These are phyloP conservation scores for Macrolepiota fuliginosa DNA, from an alignment of 768 basidiomycete species.

Conservation along the genomic window DNA sequence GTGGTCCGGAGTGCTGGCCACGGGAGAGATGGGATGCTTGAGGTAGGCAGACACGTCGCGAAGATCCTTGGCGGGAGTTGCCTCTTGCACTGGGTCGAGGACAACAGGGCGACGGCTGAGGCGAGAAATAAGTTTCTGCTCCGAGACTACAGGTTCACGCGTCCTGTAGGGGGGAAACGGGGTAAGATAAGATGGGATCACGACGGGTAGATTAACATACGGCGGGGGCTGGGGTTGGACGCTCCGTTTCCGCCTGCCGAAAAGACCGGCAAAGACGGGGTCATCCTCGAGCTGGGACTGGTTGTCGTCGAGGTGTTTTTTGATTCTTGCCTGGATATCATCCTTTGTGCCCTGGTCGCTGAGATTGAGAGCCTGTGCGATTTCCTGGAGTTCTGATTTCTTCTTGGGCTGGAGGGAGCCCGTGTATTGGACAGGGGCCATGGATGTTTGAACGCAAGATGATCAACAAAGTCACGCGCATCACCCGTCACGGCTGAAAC, in stretches of 20 bases:
- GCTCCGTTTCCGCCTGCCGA: conserved; percentile 40
- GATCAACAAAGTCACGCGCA: conserved; percentile 17
- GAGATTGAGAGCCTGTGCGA: conserved; percentile 52
- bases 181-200: conserved; percentile 14
- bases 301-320: conserved; percentile 56
- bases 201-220: conserved; percentile 14
- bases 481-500: conserved; percentile 24
- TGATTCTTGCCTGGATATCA: conserved; percentile 59
- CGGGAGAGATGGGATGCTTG: conserved; percentile 43
- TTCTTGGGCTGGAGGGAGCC: conserved; percentile 64
- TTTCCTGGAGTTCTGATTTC: conserved; percentile 64
- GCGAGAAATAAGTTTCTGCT: conserved; percentile 24
- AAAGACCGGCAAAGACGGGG: conserved; percentile 56
- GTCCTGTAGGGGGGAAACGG: conserved; percentile 17
- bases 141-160: conserved; percentile 12
- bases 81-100: conserved; percentile 42
- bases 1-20: conserved; percentile 22
- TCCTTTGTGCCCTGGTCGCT: conserved; percentile 61
- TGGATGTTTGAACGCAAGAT: conserved; percentile 30
- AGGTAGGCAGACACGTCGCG: conserved; percentile 52
- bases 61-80: conserved; percentile 47
- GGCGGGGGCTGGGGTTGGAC: conserved; percentile 32
- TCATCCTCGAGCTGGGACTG: conserved; percentile 54
- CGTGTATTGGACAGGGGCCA: conserved; percentile 43
- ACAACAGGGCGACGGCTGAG: conserved; percentile 17